phyloP scores from a whole-genome alignment of 768 basidiomycete genomes.

The Lactarius vividus region DNA sequence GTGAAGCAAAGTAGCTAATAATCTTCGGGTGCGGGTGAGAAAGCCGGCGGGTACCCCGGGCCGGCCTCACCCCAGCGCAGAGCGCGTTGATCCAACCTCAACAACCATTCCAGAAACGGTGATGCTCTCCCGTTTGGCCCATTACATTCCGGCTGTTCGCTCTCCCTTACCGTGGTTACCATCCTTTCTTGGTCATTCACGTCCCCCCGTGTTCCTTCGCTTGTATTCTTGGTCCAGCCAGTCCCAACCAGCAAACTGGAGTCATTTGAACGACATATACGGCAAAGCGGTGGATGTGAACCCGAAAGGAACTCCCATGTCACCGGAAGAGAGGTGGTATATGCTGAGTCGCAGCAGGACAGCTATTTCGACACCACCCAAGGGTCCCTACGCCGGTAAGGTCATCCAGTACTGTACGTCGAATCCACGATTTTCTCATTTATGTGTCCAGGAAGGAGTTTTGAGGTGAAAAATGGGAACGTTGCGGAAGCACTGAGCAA shows the following conservation, averaged over 20 bases:
- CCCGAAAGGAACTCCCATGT: background rate
- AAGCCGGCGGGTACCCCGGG: slow-evolving; percentile 4
- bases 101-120: slow-evolving; percentile 4
- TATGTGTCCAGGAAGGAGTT: slow-evolving; percentile 53
- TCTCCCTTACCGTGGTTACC: background rate
- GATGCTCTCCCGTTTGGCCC: slow-evolving; percentile 13
- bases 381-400: slow-evolving; percentile 25
- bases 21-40: background rate
- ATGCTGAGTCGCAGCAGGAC: slow-evolving; percentile 15
- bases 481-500: slow-evolving; percentile 47
- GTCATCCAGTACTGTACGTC: background rate
- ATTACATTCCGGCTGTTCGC: background rate
- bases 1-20: background rate
- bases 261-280: slow-evolving; percentile 18
- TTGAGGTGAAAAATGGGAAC: slow-evolving; percentile 44
- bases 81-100: background rate
- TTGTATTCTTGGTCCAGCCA: background rate
- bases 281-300: background rate
- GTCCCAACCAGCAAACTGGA: slow-evolving; percentile 17
- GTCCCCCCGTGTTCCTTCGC: background rate
- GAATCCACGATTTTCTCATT: slow-evolving; percentile 13
- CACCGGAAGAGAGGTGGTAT: slow-evolving; percentile 18
- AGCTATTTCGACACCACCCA: background rate
- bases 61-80: background rate
- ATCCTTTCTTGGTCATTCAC: background rate